These are phyloP conservation scores for Aspergillus brunneoviolaceus DNA, from an alignment of 2,329 filamentous ascomycete species.

Conservation along the genomic window DNA sequence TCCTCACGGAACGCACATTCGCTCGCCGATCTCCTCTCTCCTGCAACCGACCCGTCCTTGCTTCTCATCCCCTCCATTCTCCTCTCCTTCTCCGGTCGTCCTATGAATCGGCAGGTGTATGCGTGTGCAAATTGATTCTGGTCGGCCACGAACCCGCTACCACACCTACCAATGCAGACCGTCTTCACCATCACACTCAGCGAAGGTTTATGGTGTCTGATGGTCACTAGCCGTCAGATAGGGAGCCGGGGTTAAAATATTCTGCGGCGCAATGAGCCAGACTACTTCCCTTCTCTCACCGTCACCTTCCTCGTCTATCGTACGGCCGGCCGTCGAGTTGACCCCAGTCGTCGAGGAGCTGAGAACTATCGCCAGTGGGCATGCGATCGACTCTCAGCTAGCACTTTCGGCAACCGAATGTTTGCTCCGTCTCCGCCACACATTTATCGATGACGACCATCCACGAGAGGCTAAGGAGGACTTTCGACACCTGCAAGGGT, in stretches of 20 bases:
- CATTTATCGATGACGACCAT: conserved; percentile 54
- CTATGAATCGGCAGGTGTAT: conserved; percentile 13
- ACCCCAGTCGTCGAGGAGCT: conserved; percentile 40
- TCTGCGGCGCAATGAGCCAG: conserved; percentile 33
- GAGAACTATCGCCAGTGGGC: conserved; percentile 31
- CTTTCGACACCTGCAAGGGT: conserved; percentile 78
- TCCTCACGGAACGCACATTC: conserved; percentile 15
- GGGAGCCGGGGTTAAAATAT: conserved; percentile 34
- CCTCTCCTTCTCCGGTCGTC: conserved; percentile 13
- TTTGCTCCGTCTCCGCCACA: conserved; percentile 66
- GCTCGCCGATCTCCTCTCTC: conserved; percentile 24
- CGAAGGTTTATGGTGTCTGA: conserved; percentile 35
- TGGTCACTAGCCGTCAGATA: conserved; percentile 33
- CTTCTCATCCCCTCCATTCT: conserved; percentile 10
- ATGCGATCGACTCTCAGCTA: conserved; percentile 31
- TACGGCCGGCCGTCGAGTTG: conserved; percentile 39
- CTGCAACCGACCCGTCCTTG: conserved; percentile 20
- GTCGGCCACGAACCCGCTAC: conserved; percentile 17
- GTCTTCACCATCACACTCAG: conserved; percentile 29
- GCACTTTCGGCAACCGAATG: conserved; percentile 52
- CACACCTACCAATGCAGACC: conserved; percentile 37
- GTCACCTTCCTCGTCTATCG: conserved; percentile 32
- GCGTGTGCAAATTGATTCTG: conserved; percentile 4
- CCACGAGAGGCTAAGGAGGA: conserved; percentile 66
- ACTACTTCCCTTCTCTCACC: conserved; percentile 29